phyloP scores from a whole-genome alignment of 768 basidiomycete genomes.

The Pseudohyphozyma bogoriensis region DNA sequence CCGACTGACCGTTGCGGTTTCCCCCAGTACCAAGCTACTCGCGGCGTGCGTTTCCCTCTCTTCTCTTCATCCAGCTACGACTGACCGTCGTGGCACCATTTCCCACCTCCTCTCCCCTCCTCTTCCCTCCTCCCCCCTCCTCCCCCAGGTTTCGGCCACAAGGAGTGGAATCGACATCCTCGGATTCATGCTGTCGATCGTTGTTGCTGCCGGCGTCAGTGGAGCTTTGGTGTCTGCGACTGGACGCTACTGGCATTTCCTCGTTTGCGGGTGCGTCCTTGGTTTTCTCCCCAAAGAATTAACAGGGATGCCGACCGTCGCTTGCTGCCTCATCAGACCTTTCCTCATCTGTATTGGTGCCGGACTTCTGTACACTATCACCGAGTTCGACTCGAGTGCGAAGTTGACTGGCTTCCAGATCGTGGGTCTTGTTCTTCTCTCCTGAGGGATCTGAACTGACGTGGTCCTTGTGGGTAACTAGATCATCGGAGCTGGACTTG shows the following conservation, averaged over 20 bases:
- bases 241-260: constrained; percentile 37
- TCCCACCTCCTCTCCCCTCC: no score
- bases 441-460: no score
- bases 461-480: not conserved
- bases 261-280: not conserved
- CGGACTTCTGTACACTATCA: constrained; percentile 39
- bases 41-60: constrained; percentile 7
- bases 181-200: constrained; percentile 34
- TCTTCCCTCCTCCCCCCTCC: no score
- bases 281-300: not conserved
- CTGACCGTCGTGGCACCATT: no score
- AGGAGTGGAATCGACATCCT: constrained; percentile 38
- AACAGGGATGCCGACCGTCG: no score
- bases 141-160: constrained; percentile 38
- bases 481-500: constrained; percentile 41
- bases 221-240: constrained; percentile 34
- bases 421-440: not conserved
- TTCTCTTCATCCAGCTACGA: no score
- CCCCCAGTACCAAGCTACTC: constrained; percentile 15
- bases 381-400: constrained; percentile 27
- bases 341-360: constrained; percentile 35
- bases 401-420: constrained; percentile 40
- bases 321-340: constrained; percentile 36
- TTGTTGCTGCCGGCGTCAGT: constrained; percentile 31
- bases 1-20: no score